Evolutionary conservation across 306 rosid genomes (phyloP), one percentile per base, ranked within the genome.

Genomic region (Vigna trinervia): DNA sequence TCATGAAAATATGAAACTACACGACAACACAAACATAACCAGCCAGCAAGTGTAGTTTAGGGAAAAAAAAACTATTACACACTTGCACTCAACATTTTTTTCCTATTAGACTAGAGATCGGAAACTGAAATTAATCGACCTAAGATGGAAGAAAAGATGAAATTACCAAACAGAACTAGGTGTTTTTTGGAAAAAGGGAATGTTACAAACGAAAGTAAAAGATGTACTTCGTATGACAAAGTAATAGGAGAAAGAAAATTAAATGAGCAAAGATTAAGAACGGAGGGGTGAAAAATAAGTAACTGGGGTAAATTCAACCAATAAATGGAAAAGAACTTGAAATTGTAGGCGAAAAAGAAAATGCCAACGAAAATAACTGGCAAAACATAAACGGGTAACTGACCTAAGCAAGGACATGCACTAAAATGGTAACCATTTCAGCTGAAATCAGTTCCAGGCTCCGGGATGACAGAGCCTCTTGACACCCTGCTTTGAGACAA

Each of bases 401-500:
- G 98, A 94, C 98, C 98, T 94, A 94, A 83, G 84, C 73, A 85
- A 83, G 88, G 90, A 89, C 93, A 89, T 86, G 84, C 91, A 88
- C 96, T 91, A 90, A 85, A 91, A 91, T 88, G 97, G 86, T 85
- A 87, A 89, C 91, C 97, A 85, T 93, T 87, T 91, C 98, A 85
- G 92, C 98, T 85, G 98, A 90, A 91, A 88, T 94, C 97, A 84
- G 90, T 88, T 77, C 93, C 97, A 83, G 91, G 92, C 96, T 91
- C 92, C 88, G 86, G 81, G 92, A 90, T 84, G 92, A 89, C 90
- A 94, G 94, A 94, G 97, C 94, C 98, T 87, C 97, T 81, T 85
- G 92, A 82, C 97, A 84, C 89, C 98, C 98, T 94, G 98, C 96
- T 94, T 91, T 67, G 92, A 91, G 96, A 94, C 93, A 93, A 94